Conservation (phyloP, 306 rosid genomes). For the Luffa acutangula region DNA sequence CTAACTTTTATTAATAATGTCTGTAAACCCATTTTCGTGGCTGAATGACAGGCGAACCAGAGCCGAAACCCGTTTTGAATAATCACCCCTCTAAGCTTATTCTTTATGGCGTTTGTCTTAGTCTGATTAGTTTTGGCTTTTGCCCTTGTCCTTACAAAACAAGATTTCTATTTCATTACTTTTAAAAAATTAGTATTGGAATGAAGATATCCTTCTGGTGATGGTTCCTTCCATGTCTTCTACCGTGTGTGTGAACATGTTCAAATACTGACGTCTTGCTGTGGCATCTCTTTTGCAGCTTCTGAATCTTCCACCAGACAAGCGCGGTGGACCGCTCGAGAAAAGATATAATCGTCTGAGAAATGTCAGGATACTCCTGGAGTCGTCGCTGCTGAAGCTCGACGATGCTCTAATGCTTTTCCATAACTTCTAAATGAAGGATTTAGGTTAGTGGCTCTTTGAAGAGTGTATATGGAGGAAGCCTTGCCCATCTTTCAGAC, state of each 20-base stretch:
- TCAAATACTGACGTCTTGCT: constrained; percentile 11
- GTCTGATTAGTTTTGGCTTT: background rate
- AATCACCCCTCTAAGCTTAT: background rate
- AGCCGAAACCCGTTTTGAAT: background rate
- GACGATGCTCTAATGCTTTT: constrained; percentile 88
- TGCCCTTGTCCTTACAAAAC: background rate
- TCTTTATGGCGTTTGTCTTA: background rate
- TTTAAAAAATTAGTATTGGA: background rate
- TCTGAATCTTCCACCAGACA: constrained; percentile 26
- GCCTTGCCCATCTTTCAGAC: background rate
- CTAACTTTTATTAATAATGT: background rate
- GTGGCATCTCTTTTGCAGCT: constrained; percentile 36
- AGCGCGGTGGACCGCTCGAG: constrained; percentile 23
- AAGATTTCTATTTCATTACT: background rate
- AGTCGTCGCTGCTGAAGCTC: constrained; percentile 58
- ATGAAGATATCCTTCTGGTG: background rate
- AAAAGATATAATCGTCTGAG: constrained; percentile 23
- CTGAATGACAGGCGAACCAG: background rate
- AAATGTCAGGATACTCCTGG: constrained; percentile 28
- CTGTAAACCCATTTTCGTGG: background rate
- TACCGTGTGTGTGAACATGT: background rate
- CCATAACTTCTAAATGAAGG: constrained; percentile 53
- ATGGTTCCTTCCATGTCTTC: background rate
- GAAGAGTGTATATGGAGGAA: constrained; percentile 5
- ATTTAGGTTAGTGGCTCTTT: background rate